Base-by-base conservation (phyloP, 192 early-diverging fungal species). In the Entomortierella lignicola region DNA sequence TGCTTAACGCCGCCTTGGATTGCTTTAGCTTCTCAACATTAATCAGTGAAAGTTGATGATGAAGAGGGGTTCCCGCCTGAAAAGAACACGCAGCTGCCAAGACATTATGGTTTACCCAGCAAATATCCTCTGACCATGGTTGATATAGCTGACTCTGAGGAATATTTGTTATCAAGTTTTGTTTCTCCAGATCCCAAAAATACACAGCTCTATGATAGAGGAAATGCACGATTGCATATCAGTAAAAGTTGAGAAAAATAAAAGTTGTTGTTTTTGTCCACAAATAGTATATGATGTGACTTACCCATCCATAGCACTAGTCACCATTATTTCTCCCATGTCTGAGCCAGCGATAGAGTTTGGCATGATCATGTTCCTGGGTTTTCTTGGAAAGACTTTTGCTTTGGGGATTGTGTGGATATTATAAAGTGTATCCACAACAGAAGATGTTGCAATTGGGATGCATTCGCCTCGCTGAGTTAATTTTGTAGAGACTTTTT, bases 71-170 rank as follows among this genome's bases (percentile, higher is more conserved):
- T n/a, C 66, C 66, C 23, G 63, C 67, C 48, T 79, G 69, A 23
- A 48, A 44, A 8, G 67, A 67, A 26, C 62, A 60, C 1, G 75
- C 67, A 15, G 70, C 53, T 1, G 75, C 75, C 21, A 79, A 42
- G 2, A 50, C 55, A 50, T 79, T 79, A 39, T 53, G 31, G 2
- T 68, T 66, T 23, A 70, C 75, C 75, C 75, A 79, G 57, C 75
- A 79, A 44, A 79, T 66, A n/a, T 70, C 75, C 42, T 79, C 75
- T 25, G 67, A 57, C 75, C 75, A 79, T 1, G 75, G 75, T 32
- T 66, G 61, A 26, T 66, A 60, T 30, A 70, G 31, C 1, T 55
- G 41, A 11, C 23, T 57, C n/a, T 70, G 57, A 4, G 61, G 67
- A 34, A 79, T 70, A 21, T 67, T 55, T 6, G 61, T 58, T 12